Base-by-base conservation (phyloP, 768 basidiomycete species). In the Phlebiopsis flavidoalba region DNA sequence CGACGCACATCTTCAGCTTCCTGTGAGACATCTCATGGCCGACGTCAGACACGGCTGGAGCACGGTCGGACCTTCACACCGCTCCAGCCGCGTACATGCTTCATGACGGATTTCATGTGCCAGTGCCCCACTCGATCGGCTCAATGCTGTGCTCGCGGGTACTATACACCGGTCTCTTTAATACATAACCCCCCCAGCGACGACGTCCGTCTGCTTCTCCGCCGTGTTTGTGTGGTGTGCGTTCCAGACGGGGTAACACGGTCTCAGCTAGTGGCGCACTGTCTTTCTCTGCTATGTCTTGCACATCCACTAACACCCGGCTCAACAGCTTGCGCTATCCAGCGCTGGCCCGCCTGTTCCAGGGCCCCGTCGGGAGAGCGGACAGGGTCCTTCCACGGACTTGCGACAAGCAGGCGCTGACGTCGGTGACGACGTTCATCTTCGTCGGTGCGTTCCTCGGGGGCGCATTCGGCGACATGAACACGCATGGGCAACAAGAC, bases 391-490 rank as follows among this genome's bases (percentile, higher is more conserved):
- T 94, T 95, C 76, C 91, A 91, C 72, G n/a, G n/a, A n/a, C 81
- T 81, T 58, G 80, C 91, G 2, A 97, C 67, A 86, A 85, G 70
- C 92, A 93, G 71, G 93, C 93, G 15, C 76, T 96, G 57, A 84
- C 82, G 37, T 92, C 90, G n/a, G 73, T 95, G 11, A 67, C 91
- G 60, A 72, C 83, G n/a, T 95, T 95, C 80, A 80, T 89, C 64
- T 59, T 78, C 10, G n/a, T n/a, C n/a, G 93, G 93, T 7, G 83
- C 91, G n/a, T 85, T 83, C 71, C 53, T 92, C 57, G 93, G 93
- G 0, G 93, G 0, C 86, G 92, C 22, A 69, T 91, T n/a, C n/a
- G 92, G 93, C n/a, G 91, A 95, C 74, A n/a, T n/a, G n/a, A n/a
- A n/a, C n/a, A n/a, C 79, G 78, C 60, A 79, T 94, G 24, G 93